A percentile compares a stretch with the other conserved stretches of the same genome.
Evolutionary conservation across 2,329 filamentous ascomycete species (phyloP).

Genomic region (Harringtonia aguacate): DNA sequence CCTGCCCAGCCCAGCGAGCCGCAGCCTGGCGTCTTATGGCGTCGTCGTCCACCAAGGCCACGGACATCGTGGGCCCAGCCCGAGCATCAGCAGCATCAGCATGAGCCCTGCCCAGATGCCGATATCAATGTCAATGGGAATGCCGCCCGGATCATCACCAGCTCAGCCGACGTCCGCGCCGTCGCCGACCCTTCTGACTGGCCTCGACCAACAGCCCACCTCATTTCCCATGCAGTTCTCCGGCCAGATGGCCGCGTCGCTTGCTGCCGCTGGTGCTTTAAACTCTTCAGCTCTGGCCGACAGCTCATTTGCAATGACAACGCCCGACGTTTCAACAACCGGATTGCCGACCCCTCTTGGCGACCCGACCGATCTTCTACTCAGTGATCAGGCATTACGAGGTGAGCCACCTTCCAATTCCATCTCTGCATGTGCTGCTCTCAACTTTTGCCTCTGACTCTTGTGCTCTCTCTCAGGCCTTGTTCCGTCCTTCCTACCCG

Average conservation of each 20-base stretch:
- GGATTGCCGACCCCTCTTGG: neutral
- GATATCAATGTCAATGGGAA: too few species aligned
- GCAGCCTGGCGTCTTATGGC: slow-evolving; percentile 39
- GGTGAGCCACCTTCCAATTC: slow-evolving; percentile 1
- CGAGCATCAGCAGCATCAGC: slow-evolving; percentile 23
- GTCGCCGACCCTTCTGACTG: neutral
- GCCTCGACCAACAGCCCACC: slow-evolving; percentile 1
- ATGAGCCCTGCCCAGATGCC: slow-evolving; percentile 9
- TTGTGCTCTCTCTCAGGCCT: neutral
- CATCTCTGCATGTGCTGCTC: neutral
- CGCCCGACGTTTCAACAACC: neutral
- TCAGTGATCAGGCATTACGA: slow-evolving; percentile 9
- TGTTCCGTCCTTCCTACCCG: neutral
- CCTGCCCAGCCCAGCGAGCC: slow-evolving; percentile 38
- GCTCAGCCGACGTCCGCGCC: neutral
- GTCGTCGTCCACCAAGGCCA: slow-evolving; percentile 24
- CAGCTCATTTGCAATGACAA: neutral
- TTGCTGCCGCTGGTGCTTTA: neutral
- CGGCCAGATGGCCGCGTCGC: neutral
- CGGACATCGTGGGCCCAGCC: slow-evolving; percentile 17
- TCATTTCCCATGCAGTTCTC: slow-evolving; percentile 6
- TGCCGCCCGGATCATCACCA: slow-evolving; percentile 28
- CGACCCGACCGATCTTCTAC: neutral
- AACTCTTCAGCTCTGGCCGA: neutral
- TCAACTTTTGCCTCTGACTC: neutral